phyloP scores from a whole-genome alignment of 2,329 filamentous ascomycete genomes.

The Aotearoamyces nothofagi region DNA sequence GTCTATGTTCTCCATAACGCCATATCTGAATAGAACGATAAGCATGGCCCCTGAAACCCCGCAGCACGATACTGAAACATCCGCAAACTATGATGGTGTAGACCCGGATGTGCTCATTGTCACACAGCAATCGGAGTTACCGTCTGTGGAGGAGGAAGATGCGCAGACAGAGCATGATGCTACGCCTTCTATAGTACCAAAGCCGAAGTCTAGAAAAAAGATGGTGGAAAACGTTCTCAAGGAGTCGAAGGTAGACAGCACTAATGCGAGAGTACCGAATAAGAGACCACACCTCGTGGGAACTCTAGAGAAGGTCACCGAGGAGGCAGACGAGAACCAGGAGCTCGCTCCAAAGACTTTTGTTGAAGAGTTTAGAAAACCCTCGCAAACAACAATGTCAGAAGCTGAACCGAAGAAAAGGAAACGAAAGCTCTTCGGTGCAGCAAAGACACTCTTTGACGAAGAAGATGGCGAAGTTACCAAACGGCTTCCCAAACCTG shows the following conservation, averaged over 20 bases:
- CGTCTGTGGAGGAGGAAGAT: background rate
- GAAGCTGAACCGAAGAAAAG: conserved; percentile 35
- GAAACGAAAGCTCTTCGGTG: conserved; percentile 58
- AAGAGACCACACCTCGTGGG: conserved; percentile 16
- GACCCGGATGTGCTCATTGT: no score
- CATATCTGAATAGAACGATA: conserved; percentile 68
- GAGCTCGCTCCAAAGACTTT: conserved; percentile 12
- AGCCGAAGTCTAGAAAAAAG: conserved; percentile 14
- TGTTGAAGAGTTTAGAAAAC: conserved; percentile 2
- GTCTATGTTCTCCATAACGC: conserved; percentile 85
- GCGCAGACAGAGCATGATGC: no score
- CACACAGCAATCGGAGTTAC: no score
- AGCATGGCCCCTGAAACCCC: conserved; percentile 31
- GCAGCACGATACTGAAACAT: conserved; percentile 10
- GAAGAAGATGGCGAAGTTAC: conserved; percentile 44
- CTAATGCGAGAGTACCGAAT: conserved; percentile 20
- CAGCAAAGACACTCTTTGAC: conserved; percentile 52
- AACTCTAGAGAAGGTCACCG: conserved; percentile 24
- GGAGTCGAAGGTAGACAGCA: conserved; percentile 24
- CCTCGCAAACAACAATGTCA: background rate
- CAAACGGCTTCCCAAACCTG: conserved; percentile 21
- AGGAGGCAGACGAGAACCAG: conserved; percentile 19
- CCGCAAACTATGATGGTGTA: no score
- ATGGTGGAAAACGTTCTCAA: conserved; percentile 26
- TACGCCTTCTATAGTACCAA: no score